Evolutionary conservation across 495 filamentous ascomycete species (phyloP).

Genomic region (Podospora tetraspora): DNA sequence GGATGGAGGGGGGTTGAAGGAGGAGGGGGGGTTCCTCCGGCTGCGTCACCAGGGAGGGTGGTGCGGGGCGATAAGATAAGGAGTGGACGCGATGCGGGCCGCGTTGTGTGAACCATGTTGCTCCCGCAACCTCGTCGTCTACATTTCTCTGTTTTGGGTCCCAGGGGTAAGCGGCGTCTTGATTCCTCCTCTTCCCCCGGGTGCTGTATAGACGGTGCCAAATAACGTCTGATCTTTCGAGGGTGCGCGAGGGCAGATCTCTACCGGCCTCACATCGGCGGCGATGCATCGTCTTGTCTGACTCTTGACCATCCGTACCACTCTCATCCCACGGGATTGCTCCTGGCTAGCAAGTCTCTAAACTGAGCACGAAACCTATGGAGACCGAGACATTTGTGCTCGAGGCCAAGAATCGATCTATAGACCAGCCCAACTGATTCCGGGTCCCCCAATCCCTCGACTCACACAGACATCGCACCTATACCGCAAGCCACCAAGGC

Average conservation of each 20-base stretch:
- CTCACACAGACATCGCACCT: not conserved
- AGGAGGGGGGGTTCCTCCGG: not conserved
- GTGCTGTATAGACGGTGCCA: not conserved
- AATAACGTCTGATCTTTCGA: not conserved
- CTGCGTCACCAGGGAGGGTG: slow-evolving; percentile 2
- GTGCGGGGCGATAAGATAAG: slow-evolving; percentile 23
- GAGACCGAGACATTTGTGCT: not conserved
- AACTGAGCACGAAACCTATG: not conserved
- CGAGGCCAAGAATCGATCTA: not conserved
- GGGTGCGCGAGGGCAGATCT: not conserved
- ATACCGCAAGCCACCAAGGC: not conserved
- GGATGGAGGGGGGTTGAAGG: not conserved
- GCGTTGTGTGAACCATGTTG: not conserved
- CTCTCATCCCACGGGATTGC: not conserved
- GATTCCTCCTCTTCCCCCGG: not conserved
- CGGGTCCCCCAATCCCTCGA: too few species aligned
- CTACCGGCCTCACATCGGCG: not conserved
- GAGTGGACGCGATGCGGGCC: not conserved
- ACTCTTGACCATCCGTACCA: not conserved
- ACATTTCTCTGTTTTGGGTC: not conserved
- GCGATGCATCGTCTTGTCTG: not conserved
- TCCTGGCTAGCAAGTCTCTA: not conserved
- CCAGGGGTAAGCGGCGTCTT: not conserved
- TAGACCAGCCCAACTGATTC: too few species aligned
- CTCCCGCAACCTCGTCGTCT: not conserved